These are phyloP conservation scores for Phytopythium boreale DNA, from an alignment of 352 stramenopile genomes.

Conservation along the genomic window DNA sequence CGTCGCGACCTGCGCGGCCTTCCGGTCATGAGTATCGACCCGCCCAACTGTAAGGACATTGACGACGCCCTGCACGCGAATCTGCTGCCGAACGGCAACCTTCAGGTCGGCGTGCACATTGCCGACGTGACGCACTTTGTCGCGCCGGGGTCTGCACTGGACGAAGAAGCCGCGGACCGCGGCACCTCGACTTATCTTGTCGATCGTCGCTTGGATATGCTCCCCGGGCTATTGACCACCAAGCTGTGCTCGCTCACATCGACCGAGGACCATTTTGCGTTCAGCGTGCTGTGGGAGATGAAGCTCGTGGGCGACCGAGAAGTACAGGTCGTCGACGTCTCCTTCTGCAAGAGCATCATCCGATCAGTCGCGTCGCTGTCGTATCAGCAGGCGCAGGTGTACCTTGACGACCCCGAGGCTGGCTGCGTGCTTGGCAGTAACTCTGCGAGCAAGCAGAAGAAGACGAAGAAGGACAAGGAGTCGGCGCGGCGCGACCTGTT, in stretches of 20 bases:
- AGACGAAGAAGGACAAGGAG: slow-evolving; percentile 37
- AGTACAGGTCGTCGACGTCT: slow-evolving; percentile 92
- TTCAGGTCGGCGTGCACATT: slow-evolving; percentile 97
- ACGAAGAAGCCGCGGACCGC: slow-evolving; percentile 91
- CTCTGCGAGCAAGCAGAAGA: slow-evolving; percentile 5
- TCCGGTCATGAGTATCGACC: slow-evolving; percentile 91
- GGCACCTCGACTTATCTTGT: slow-evolving; percentile 98
- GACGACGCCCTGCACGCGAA: slow-evolving; percentile 97
- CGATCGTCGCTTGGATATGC: slow-evolving; percentile 98
- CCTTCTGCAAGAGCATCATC: slow-evolving; percentile 98
- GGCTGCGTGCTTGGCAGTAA: slow-evolving; percentile 35
- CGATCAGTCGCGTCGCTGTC: slow-evolving; percentile 94
- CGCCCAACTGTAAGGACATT: slow-evolving; percentile 95
- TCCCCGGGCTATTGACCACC: slow-evolving; percentile 95
- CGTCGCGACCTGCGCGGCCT: slow-evolving; percentile 91
- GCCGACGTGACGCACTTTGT: slow-evolving; percentile 99
- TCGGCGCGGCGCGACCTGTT: slow-evolving; percentile 48
- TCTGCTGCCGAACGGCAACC: slow-evolving; percentile 89
- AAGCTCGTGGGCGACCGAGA: slow-evolving; percentile 57
- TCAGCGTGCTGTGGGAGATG: slow-evolving; percentile 79
- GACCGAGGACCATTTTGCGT: slow-evolving; percentile 79
- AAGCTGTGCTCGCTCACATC: slow-evolving; percentile 95
- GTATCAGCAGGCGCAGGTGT: slow-evolving; percentile 97
- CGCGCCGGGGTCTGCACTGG: slow-evolving; percentile 89
- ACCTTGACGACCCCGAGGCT: slow-evolving; percentile 89